phyloP scores from a whole-genome alignment of 2,329 filamentous ascomycete species.

The Thelonectria blattea region DNA sequence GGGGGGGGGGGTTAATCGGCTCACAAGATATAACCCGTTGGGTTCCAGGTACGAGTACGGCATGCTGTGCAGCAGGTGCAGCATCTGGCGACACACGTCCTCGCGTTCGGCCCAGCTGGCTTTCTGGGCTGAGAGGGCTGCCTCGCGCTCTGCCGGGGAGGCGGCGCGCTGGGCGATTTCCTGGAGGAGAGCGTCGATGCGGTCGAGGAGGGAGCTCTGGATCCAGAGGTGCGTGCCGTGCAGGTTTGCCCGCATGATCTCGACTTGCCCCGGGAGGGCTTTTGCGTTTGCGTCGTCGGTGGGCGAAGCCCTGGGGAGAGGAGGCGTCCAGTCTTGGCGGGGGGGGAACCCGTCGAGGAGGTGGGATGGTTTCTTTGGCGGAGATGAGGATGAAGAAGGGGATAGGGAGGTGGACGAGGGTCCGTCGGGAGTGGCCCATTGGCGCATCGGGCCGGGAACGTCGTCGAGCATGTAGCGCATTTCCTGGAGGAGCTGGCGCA shows the following conservation, averaged over 20 bases:
- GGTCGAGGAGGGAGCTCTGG: constrained; percentile 44
- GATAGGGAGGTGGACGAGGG: background rate
- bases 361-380: constrained; percentile 2
- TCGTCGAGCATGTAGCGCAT: constrained; percentile 41
- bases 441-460: constrained; percentile 27
- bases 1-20: background rate
- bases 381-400: background rate
- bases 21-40: constrained; percentile 43
- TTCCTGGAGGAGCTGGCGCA: constrained; percentile 38
- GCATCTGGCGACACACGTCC: constrained; percentile 44
- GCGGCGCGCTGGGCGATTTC: constrained; percentile 14
- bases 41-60: constrained; percentile 41
- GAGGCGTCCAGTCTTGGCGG: no score
- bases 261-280: constrained; percentile 24
- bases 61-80: constrained; percentile 44
- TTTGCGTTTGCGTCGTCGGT: constrained; percentile 9
- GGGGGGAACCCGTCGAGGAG: constrained; percentile 1
- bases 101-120: constrained; percentile 43
- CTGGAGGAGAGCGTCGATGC: constrained; percentile 38
- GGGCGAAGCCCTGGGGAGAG: no score
- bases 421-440: constrained; percentile 16
- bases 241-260: constrained; percentile 43
- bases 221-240: constrained; percentile 48
- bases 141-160: background rate
- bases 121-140: constrained; percentile 14